phyloP scores from a whole-genome alignment of 2,329 filamentous ascomycete genomes.

The Piedraia hortae region DNA sequence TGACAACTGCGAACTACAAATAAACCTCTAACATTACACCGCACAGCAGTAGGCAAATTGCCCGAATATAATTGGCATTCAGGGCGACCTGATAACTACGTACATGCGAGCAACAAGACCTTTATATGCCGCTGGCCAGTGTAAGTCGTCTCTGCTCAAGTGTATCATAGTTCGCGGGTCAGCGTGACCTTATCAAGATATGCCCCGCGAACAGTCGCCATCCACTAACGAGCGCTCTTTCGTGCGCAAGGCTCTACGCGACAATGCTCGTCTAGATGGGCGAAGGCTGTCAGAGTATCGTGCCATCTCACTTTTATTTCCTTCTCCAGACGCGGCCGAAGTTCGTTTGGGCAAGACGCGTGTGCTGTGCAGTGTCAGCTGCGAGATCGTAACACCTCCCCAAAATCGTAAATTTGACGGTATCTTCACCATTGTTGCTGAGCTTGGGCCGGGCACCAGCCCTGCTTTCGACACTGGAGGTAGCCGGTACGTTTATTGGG shows the following conservation, averaged over 20 bases:
- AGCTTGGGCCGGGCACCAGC: conserved; percentile 76
- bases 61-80: no score
- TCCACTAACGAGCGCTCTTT: conserved; percentile 76
- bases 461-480: conserved; percentile 70
- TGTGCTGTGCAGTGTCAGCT: conserved; percentile 59
- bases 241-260: conserved; percentile 51
- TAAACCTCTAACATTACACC: no score
- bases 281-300: no score
- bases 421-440: conserved; percentile 73
- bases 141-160: neutral
- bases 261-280: conserved; percentile 61
- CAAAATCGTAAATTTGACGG: conserved; percentile 83
- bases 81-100: no score
- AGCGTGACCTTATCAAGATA: conserved; percentile 16
- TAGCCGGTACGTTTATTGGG: conserved; percentile 29
- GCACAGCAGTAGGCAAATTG: no score
- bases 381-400: conserved; percentile 65
- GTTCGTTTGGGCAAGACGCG: conserved; percentile 78
- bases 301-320: no score
- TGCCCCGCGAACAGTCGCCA: conserved; percentile 81
- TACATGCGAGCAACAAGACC: no score
- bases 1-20: no score
- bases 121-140: no score
- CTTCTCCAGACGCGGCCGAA: conserved; percentile 70
- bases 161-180: neutral